Evolutionary conservation across 2,329 filamentous ascomycete species (phyloP).

Genomic region (Neopestalotiopsis sp.): DNA sequence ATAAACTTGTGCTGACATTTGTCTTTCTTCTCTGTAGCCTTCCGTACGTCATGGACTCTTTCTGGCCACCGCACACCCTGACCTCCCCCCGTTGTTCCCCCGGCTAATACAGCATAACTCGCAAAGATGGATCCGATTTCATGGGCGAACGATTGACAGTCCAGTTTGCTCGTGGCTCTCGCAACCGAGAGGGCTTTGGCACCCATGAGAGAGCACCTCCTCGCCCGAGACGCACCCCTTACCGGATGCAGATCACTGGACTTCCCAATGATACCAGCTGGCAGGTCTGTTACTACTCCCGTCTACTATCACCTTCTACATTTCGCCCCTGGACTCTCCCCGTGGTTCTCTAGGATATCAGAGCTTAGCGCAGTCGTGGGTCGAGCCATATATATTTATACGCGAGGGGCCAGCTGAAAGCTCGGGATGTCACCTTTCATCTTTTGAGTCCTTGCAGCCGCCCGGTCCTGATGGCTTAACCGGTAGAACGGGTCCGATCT

Average conservation of each 20-base stretch:
- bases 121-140: slow-evolving; percentile 91
- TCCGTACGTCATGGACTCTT: slow-evolving; percentile 58
- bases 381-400: slow-evolving; percentile 24
- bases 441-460: slow-evolving; percentile 24
- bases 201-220: slow-evolving; percentile 62
- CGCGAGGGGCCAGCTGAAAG: slow-evolving; percentile 29
- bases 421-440: slow-evolving; percentile 21
- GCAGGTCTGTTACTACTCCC: slow-evolving; percentile 89
- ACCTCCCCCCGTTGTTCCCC: slow-evolving; percentile 30
- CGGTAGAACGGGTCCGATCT: slow-evolving; percentile 34
- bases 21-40: slow-evolving; percentile 49
- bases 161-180: slow-evolving; percentile 92
- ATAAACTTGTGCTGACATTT: slow-evolving; percentile 21
- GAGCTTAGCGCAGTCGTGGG: slow-evolving; percentile 30
- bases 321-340: slow-evolving; percentile 39
- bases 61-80: slow-evolving; percentile 39
- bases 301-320: slow-evolving; percentile 50
- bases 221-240: slow-evolving; percentile 90
- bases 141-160: slow-evolving; percentile 98
- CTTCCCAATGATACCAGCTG: slow-evolving; percentile 98
- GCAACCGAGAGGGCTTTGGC: slow-evolving; percentile 55
- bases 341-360: slow-evolving; percentile 26
- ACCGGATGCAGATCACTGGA: slow-evolving; percentile 97
- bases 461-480: slow-evolving; percentile 18
- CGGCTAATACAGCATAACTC: slow-evolving; percentile 43